Base-by-base conservation (phyloP, 2,329 filamentous ascomycete genomes). In the Ophiostoma novo-ulmi region DNA sequence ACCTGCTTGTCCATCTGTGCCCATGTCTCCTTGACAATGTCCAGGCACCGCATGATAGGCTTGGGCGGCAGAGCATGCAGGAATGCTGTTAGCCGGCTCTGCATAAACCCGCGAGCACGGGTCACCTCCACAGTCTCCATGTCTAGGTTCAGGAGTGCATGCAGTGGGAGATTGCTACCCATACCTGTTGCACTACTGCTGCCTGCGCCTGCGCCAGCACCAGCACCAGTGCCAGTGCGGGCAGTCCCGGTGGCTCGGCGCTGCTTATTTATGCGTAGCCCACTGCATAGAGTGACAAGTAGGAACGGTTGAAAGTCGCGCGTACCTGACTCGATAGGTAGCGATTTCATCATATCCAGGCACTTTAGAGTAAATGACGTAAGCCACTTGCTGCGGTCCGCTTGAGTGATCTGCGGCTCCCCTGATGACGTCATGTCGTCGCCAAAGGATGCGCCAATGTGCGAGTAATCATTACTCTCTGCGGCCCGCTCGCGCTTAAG, bases 1-100 rank as follows among this genome's bases (percentile, higher is more conserved):
- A 70, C 70, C 63, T 74, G 73, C 13, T 35, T 44, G 75, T 87
- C 85, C 74, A 85, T 80, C 69, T 82, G 78, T 65, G 78, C 77
- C 85, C 85, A 87, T 0, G 84, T 83, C 76, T 85, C 84, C 70
- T 81, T 80, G 44, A 87, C 81, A 13, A 87, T 77, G 55, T 82
- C 78, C 17, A 85, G 76, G 75, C 84, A 83, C 38, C 82, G 80
- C 71, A 80, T 76, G 65, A 86, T 80, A 22, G 84, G 84, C 71
- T 85, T 85, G 35, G 83, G 82, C 2, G 85, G 84, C 52, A 87
- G 75, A 2, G 64, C 81, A 77, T 78, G 83, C 75, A 76, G 76
- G 76, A 78, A 84, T 72, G 74, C 26, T 11, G 81, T 80, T 38
- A 87, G 76, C 8, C 85, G 80, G 41, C 81, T 80, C 36, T 85